A percentile compares a stretch with the other conserved stretches of the same genome.
These are phyloP conservation scores for Pulveroboletus ravenelii DNA, from an alignment of 768 basidiomycete species.

Conservation along the genomic window DNA sequence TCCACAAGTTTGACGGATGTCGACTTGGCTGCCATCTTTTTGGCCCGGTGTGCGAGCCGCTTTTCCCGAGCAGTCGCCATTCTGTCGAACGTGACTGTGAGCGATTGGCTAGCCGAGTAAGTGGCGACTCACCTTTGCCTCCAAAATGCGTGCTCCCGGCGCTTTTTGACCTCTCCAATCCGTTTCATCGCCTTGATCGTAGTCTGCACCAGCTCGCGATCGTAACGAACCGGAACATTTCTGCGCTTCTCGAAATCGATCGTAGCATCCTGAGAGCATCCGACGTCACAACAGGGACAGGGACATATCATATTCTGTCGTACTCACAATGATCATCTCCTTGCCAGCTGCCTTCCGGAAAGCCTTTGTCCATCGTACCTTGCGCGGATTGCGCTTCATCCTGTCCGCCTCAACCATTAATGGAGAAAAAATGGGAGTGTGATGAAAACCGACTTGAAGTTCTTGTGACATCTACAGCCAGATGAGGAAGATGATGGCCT, in stretches of 20 bases:
- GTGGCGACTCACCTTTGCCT: conserved; percentile 67
- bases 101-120: neutral
- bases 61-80: conserved; percentile 84
- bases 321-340: conserved; percentile 94
- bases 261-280: conserved; percentile 77
- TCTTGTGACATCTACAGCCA: conserved; percentile 84
- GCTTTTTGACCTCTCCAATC: conserved; percentile 84
- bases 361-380: conserved; percentile 99
- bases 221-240: conserved; percentile 95
- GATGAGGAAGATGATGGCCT: conserved; percentile 5
- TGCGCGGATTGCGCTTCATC: conserved; percentile 99
- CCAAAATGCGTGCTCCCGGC: conserved; percentile 93
- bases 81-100: conserved; percentile 36
- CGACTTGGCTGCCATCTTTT: conserved; percentile 49
- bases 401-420: conserved; percentile 35
- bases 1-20: conserved; percentile 61
- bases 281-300: neutral
- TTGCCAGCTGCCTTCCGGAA: conserved; percentile 98
- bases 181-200: conserved; percentile 97
- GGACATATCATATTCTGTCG: conserved; percentile 2
- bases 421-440: neutral
- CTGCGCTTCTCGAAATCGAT: conserved; percentile 99
- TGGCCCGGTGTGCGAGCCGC: conserved; percentile 67
- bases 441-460: conserved; percentile 80
- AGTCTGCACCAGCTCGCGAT: conserved; percentile 87